Conservation (phyloP, 805 yeast genomes). For the Pichia rugopelliculosa region DNA sequence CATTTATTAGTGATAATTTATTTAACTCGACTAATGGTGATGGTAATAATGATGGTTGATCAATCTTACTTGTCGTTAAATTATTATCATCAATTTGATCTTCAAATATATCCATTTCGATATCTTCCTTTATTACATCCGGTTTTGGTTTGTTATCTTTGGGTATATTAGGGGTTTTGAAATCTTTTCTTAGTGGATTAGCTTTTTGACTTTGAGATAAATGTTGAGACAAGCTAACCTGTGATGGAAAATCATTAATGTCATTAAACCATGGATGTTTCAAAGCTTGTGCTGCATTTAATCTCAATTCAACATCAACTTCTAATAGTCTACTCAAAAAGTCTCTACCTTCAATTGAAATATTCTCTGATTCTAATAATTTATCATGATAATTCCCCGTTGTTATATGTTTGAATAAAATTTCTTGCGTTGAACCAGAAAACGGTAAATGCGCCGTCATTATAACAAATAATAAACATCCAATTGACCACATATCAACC, state of each 20-base stretch:
- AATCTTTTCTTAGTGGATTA: neutral
- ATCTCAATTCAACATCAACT: slow-evolving; percentile 66
- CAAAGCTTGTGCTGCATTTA: slow-evolving; percentile 71
- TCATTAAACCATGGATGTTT: slow-evolving; percentile 72
- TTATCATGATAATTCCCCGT: slow-evolving; percentile 75
- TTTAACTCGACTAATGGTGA: neutral
- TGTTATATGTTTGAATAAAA: slow-evolving; percentile 67
- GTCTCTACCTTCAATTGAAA: slow-evolving; percentile 62
- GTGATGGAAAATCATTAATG: slow-evolving; percentile 22
- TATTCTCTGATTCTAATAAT: slow-evolving; percentile 51
- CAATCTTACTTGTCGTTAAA: neutral
- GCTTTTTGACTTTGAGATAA: slow-evolving; percentile 6
- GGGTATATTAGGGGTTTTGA: slow-evolving; percentile 12
- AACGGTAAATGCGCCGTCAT: slow-evolving; percentile 92
- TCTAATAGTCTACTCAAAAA: slow-evolving; percentile 66
- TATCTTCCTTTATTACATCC: neutral
- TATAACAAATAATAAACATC: slow-evolving; percentile 87
- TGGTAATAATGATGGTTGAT: neutral
- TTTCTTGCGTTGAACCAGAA: slow-evolving; percentile 86
- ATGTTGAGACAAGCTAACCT: slow-evolving; percentile 57
- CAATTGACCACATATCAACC: slow-evolving; percentile 97
- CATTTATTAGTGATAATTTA: neutral
- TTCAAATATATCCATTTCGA: neutral
- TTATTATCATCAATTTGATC: neutral
- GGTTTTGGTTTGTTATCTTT: neutral